phyloP scores from a whole-genome alignment of 192 early-diverging fungal species.

The Phycomyces nitens region DNA sequence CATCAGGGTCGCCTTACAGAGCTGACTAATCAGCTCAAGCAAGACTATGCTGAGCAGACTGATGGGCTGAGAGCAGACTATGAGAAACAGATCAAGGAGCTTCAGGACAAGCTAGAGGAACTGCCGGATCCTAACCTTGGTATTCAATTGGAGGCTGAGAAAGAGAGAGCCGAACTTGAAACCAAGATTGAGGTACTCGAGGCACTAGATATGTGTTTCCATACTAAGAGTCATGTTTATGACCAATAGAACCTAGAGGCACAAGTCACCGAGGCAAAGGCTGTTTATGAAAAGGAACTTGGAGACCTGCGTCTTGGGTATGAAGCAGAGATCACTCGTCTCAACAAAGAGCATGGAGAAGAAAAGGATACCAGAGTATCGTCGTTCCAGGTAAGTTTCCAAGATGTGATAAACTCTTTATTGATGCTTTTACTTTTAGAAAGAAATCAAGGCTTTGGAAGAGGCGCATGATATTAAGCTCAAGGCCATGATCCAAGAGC shows the following conservation, averaged over 20 bases:
- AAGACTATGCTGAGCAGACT: slow-evolving; percentile 12
- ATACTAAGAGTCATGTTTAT: not conserved
- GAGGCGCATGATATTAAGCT: not conserved
- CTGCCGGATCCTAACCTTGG: slow-evolving; percentile 4
- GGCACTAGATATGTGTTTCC: too few species aligned
- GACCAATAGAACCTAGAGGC: not conserved
- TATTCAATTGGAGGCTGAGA: slow-evolving; percentile 5
- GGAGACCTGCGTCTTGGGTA: not conserved
- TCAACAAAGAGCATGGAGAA: slow-evolving; percentile 1
- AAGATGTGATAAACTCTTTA: too few species aligned
- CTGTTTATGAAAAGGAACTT: not conserved
- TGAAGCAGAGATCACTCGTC: slow-evolving; percentile 1
- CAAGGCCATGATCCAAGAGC: not conserved
- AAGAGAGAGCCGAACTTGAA: slow-evolving; percentile 6
- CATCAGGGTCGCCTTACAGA: slow-evolving; percentile 25
- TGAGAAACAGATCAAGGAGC: slow-evolving; percentile 6
- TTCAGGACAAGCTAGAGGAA: slow-evolving; percentile 7
- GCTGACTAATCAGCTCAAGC: slow-evolving; percentile 16
- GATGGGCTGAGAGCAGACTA: slow-evolving; percentile 15
- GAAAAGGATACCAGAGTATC: not conserved
- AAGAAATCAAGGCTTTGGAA: slow-evolving; percentile 9
- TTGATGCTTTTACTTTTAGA: slow-evolving; percentile 9
- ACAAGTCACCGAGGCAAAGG: slow-evolving; percentile 1
- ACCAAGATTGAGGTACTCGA: slow-evolving; percentile 13
- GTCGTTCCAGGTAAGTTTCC: not conserved